A percentile compares a stretch with the other conserved stretches of the same genome.
Conservation (phyloP, 2,329 filamentous ascomycete species). For the Cladosporium cucumerinum region DNA sequence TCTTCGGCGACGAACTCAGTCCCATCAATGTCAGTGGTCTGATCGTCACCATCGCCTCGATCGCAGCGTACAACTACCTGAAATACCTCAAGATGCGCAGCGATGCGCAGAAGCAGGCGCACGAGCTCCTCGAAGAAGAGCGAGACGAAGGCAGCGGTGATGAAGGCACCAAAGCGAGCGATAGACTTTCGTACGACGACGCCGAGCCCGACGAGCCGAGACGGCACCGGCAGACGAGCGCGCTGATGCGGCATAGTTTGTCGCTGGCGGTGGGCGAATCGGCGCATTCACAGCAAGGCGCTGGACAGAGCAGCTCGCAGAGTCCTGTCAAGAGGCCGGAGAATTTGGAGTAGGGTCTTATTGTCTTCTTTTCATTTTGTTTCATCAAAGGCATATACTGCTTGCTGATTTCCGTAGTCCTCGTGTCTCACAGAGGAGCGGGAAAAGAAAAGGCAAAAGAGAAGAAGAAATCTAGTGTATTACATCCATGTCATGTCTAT, state of each 20-base stretch:
- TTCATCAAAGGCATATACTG: background rate
- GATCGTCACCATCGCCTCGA: conserved; percentile 82
- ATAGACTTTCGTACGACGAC: conserved; percentile 20
- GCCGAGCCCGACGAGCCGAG: conserved; percentile 20
- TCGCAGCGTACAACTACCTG: conserved; percentile 88
- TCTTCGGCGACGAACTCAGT: conserved; percentile 86
- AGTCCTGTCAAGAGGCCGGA: conserved; percentile 47
- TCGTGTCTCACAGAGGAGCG: background rate
- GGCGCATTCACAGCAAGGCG: background rate
- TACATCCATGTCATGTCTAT: conserved; percentile 1
- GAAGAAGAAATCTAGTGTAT: background rate
- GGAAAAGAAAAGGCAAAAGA: background rate
- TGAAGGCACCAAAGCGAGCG: conserved; percentile 15
- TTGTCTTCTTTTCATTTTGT: background rate
- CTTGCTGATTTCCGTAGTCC: background rate
- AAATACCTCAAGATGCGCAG: conserved; percentile 86
- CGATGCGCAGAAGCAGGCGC: conserved; percentile 58
- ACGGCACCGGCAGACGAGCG: conserved; percentile 31
- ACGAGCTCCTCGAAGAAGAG: conserved; percentile 11
- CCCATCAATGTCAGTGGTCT: conserved; percentile 83
- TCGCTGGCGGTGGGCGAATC: conserved; percentile 18
- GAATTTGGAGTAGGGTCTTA: conserved; percentile 39
- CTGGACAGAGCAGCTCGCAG: conserved; percentile 28
- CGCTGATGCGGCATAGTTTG: conserved; percentile 23
- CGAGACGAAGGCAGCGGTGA: conserved; percentile 1